Conservation (phyloP, 345 rosid genomes). For the Hevea brasiliensis region DNA sequence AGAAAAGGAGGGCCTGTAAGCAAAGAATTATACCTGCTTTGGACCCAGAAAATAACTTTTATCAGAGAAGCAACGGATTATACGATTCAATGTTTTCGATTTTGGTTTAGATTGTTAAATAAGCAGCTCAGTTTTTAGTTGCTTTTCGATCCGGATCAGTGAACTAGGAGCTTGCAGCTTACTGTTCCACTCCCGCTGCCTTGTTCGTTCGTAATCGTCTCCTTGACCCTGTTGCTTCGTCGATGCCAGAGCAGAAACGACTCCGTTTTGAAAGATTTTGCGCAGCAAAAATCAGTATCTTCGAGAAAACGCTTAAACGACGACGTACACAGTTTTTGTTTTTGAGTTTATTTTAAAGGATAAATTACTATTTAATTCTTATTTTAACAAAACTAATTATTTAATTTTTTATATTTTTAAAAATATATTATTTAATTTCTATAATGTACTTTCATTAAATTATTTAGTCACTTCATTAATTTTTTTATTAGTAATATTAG, state of each 20-base stretch:
- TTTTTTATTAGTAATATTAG: no score
- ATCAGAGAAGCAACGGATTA: neutral
- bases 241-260: neutral
- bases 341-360: no score
- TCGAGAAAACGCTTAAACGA: no score
- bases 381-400: no score
- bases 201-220: neutral
- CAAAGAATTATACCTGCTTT: constrained; percentile 14
- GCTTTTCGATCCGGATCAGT: neutral
- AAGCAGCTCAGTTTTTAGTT: neutral
- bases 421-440: no score
- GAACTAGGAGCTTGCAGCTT: neutral
- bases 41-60: neutral
- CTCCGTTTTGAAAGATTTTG: neutral
- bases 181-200: neutral
- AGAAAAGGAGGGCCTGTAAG: neutral
- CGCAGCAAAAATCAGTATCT: no score
- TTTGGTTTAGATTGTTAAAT: neutral
- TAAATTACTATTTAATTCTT: no score
- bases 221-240: neutral
- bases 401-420: no score
- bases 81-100: neutral
- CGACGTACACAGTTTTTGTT: no score
- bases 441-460: no score
- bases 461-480: no score